phyloP scores from a whole-genome alignment of 768 basidiomycete genomes.

The Russula emetica region DNA sequence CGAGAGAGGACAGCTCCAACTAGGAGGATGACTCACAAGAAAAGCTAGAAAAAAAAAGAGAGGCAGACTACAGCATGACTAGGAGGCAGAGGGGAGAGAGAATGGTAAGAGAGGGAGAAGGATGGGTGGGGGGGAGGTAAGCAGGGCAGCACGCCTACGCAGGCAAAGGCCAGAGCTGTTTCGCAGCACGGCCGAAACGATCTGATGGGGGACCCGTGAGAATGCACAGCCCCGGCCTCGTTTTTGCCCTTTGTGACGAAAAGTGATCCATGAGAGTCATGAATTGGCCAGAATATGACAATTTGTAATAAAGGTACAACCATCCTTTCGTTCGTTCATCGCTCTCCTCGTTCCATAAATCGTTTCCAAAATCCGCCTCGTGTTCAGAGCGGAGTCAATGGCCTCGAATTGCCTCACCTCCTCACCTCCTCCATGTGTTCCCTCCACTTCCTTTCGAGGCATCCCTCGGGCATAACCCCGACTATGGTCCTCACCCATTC shows the following conservation, averaged over 20 bases:
- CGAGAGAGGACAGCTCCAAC: background rate
- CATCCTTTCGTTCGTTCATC: background rate
- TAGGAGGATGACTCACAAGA: conserved; percentile 16
- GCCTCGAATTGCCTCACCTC: background rate
- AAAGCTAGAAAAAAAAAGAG: background rate
- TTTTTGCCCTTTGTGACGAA: background rate
- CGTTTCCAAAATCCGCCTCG: background rate
- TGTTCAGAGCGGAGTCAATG: background rate
- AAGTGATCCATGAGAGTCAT: background rate
- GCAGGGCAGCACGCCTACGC: background rate
- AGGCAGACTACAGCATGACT: conserved; percentile 24
- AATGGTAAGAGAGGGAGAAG: background rate
- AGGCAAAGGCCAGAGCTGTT: background rate
- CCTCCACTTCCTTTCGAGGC: no score
- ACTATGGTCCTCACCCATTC: background rate
- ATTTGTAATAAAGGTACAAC: background rate
- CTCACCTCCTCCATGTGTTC: background rate
- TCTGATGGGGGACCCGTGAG: background rate
- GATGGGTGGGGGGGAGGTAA: background rate
- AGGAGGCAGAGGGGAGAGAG: background rate
- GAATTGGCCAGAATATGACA: background rate
- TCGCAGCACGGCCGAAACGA: background rate
- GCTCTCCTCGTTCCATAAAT: background rate
- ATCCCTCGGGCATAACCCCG: background rate
- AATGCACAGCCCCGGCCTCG: background rate